A percentile compares a stretch with the other conserved stretches of the same genome.
phyloP scores from a whole-genome alignment of 192 early-diverging fungal genomes.

The Umbelopsis ramanniana region DNA sequence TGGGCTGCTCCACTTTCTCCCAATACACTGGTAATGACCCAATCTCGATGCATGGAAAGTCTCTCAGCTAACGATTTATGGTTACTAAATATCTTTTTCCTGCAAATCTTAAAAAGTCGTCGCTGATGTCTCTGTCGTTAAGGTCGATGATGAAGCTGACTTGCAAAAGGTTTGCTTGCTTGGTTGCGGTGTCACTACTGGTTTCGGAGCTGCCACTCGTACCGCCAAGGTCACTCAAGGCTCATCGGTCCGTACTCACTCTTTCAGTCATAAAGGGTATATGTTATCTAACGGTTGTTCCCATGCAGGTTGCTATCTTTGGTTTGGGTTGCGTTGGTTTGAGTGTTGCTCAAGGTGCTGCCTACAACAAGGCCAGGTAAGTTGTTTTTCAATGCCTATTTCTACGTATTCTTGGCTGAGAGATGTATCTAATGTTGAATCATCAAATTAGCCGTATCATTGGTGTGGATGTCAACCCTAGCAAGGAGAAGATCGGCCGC shows the following conservation, averaged over 20 bases:
- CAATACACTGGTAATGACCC: slow-evolving; percentile 79
- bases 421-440: not conserved
- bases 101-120: slow-evolving; percentile 56
- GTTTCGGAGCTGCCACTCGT: slow-evolving; percentile 92
- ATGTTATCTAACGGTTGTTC: not conserved
- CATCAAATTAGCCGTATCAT: slow-evolving; percentile 72
- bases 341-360: slow-evolving; percentile 86
- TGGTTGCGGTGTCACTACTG: slow-evolving; percentile 97
- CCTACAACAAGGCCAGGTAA: slow-evolving; percentile 43
- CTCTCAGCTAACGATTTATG: not conserved
- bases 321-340: slow-evolving; percentile 95
- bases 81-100: not conserved
- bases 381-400: not conserved
- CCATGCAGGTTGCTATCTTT: slow-evolving; percentile 78
- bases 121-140: slow-evolving; percentile 89
- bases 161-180: slow-evolving; percentile 90
- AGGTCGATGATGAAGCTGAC: slow-evolving; percentile 76
- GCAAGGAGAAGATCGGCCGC: slow-evolving; percentile 79
- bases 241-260: slow-evolving; percentile 48
- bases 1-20: slow-evolving; percentile 94
- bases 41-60: not conserved
- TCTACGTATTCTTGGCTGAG: not conserved
- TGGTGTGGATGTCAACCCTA: slow-evolving; percentile 88
- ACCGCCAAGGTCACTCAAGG: slow-evolving; percentile 90
- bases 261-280: not conserved